Evolutionary conservation across 495 filamentous ascomycete species (phyloP).

Genomic region (Aspergillus coremiiformis): DNA sequence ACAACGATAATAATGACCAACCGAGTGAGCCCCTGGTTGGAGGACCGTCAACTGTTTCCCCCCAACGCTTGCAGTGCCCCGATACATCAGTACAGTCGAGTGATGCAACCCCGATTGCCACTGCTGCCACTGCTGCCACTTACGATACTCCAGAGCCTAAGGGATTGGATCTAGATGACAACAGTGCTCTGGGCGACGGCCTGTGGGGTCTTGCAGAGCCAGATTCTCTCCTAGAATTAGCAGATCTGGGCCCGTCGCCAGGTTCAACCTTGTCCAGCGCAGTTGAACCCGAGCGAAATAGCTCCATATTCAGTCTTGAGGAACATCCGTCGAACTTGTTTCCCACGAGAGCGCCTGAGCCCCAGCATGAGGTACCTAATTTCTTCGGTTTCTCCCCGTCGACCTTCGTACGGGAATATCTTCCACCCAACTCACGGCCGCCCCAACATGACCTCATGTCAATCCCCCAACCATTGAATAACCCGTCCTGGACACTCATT

Average conservation of each 20-base stretch:
- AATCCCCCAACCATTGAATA: constrained; percentile 35
- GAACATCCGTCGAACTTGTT: constrained; percentile 27
- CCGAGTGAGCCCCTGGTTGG: not conserved
- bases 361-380: constrained; percentile 15
- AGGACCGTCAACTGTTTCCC: not conserved
- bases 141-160: constrained; percentile 5
- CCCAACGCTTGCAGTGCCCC: constrained; percentile 1
- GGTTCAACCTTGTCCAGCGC: constrained; percentile 13
- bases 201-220: constrained; percentile 31
- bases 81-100: constrained; percentile 2
- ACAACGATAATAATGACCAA: constrained; percentile 16
- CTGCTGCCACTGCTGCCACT: too few species aligned
- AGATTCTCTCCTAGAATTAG: constrained; percentile 29
- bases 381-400: constrained; percentile 33
- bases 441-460: constrained; percentile 24
- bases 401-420: constrained; percentile 34
- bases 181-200: constrained; percentile 23
- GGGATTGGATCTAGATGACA: constrained; percentile 15
- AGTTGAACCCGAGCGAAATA: constrained; percentile 6
- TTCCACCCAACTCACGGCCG: constrained; percentile 17
- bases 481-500: constrained; percentile 47
- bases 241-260: constrained; percentile 26
- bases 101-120: too few species aligned
- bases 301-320: constrained; percentile 22
- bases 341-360: constrained; percentile 17